phyloP scores from a whole-genome alignment of 257 asterid genomes.

The Fraxinus cuspidata region DNA sequence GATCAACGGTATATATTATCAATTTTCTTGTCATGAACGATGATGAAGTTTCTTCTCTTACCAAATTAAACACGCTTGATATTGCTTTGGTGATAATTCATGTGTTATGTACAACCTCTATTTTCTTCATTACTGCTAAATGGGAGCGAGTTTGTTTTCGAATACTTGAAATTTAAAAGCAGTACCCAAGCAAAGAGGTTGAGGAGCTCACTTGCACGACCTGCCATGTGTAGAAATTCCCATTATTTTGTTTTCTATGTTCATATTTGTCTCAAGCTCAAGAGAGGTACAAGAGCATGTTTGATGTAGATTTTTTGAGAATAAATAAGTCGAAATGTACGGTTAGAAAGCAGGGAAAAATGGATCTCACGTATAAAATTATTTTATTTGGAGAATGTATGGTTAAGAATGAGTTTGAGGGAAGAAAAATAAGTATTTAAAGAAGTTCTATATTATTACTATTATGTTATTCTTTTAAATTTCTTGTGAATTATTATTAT shows the following conservation, averaged over 20 bases:
- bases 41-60: background rate
- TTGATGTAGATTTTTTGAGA: slow-evolving; percentile 12
- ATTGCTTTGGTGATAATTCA: background rate
- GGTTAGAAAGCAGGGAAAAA: too few relatives aligned
- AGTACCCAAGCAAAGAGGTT: slow-evolving; percentile 62
- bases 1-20: background rate
- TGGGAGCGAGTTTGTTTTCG: background rate
- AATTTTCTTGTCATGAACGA: slow-evolving; percentile 5
- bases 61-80: background rate
- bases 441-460: background rate
- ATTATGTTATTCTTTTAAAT: background rate
- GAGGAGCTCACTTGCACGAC: slow-evolving; percentile 48
- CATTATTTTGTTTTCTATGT: slow-evolving; percentile 40
- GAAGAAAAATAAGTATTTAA: too few relatives aligned
- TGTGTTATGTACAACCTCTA: background rate
- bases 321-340: too few relatives aligned
- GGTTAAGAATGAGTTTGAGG: too few relatives aligned
- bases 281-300: slow-evolving; percentile 37
- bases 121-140: background rate
- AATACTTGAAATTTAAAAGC: slow-evolving; percentile 49
- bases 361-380: too few relatives aligned
- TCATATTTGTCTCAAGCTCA: slow-evolving; percentile 36
- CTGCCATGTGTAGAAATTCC: slow-evolving; percentile 37
- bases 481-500: background rate
- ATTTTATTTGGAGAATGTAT: too few relatives aligned